These are phyloP conservation scores for Sugiyamaella xylanicola DNA, from an alignment of 1,139 yeast genomes.

Conservation along the genomic window DNA sequence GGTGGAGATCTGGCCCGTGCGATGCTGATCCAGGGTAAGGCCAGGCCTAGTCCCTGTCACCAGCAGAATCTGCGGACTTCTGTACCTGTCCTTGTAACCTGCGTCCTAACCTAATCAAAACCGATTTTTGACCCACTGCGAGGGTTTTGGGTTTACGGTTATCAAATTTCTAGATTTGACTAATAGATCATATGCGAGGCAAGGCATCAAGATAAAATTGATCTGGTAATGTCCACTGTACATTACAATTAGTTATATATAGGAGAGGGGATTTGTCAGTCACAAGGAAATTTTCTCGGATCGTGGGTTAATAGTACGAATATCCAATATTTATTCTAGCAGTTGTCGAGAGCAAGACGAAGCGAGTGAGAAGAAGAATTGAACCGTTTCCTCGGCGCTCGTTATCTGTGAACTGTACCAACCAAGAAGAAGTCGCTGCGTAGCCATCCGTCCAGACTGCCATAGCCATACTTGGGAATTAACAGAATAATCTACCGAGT, in stretches of 20 bases:
- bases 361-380: too few relatives aligned
- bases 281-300: neutral
- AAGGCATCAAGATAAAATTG: neutral
- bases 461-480: too few relatives aligned
- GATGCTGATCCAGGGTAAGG: neutral
- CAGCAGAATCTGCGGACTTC: neutral
- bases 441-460: too few relatives aligned
- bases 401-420: too few relatives aligned
- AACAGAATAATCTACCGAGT: too few relatives aligned
- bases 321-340: too few relatives aligned
- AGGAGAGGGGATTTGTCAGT: neutral
- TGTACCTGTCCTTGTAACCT: neutral
- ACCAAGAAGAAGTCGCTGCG: too few relatives aligned
- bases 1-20: neutral
- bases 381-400: too few relatives aligned
- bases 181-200: neutral
- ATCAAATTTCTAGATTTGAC: neutral
- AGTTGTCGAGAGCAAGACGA: too few relatives aligned
- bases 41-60: neutral
- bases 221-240: neutral
- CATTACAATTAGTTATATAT: neutral
- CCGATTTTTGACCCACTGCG: neutral
- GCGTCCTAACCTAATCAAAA: neutral
- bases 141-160: neutral
- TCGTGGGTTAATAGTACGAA: conserved; percentile 22